A percentile compares a stretch with the other conserved stretches of the same genome.
phyloP scores from a whole-genome alignment of 2,329 filamentous ascomycete genomes.

The Paecilomyces formosus region DNA sequence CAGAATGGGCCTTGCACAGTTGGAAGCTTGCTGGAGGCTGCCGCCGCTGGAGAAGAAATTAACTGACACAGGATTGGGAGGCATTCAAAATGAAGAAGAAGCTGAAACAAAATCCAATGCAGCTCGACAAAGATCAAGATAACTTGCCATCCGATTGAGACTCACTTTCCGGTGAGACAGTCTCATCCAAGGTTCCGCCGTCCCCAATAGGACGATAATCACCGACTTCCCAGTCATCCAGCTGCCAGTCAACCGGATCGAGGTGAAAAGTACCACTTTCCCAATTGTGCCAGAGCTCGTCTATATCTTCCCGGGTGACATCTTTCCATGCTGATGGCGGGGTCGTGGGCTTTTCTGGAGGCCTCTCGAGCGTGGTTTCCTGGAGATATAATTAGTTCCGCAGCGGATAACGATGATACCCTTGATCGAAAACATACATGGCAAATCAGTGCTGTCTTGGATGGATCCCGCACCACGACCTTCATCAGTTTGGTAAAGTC shows the following conservation, averaged over 20 bases:
- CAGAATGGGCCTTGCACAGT: neutral
- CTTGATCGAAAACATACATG: slow-evolving; percentile 4
- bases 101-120: neutral
- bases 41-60: too few species aligned
- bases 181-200: neutral
- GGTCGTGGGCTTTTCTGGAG: neutral
- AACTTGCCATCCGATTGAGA: neutral
- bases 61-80: neutral
- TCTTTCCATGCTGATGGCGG: neutral
- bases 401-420: neutral
- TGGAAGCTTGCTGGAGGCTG: neutral
- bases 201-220: neutral
- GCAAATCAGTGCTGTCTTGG: slow-evolving; percentile 5
- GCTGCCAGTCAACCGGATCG: neutral
- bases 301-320: neutral
- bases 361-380: neutral
- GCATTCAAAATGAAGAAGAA: neutral
- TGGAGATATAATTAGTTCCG: neutral
- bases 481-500: slow-evolving; percentile 5
- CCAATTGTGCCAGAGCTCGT: neutral
- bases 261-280: neutral
- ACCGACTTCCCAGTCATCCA: neutral
- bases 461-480: slow-evolving; percentile 1
- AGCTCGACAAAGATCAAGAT: neutral
- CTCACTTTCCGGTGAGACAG: neutral